These are phyloP conservation scores for Aspergillus sp. DNA, from an alignment of 2,329 filamentous ascomycete species.

Conservation along the genomic window DNA sequence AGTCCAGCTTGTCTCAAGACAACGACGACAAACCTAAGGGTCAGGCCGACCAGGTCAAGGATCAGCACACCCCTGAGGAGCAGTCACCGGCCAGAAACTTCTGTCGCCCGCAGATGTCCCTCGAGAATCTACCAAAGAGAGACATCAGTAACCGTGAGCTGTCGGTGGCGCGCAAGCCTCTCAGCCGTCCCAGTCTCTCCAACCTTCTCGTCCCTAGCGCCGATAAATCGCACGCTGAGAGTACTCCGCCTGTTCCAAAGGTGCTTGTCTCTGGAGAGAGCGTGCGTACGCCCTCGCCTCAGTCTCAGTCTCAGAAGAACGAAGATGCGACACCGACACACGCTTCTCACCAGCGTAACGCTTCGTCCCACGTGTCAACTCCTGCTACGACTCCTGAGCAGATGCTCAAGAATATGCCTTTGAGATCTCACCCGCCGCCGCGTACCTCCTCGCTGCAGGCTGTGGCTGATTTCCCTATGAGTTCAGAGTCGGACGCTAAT, in stretches of 20 bases:
- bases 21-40: neutral
- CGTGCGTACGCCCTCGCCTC: neutral
- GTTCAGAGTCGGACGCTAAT: neutral
- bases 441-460: constrained; percentile 9
- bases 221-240: neutral
- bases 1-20: neutral
- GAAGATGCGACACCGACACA: neutral
- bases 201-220: constrained; percentile 2
- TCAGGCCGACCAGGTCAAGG: neutral
- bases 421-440: constrained; percentile 7
- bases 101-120: constrained; percentile 7
- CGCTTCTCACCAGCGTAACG: neutral
- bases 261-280: neutral
- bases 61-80: constrained; percentile 1
- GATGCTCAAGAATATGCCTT: neutral
- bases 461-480: constrained; percentile 4
- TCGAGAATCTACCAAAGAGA: constrained; percentile 6
- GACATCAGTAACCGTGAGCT: constrained; percentile 8
- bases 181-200: constrained; percentile 3
- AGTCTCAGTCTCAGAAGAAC: neutral
- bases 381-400: neutral
- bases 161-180: constrained; percentile 8
- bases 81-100: neutral
- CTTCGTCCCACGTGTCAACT: neutral
- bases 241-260: constrained; percentile 5